Base-by-base conservation (phyloP, 768 basidiomycete genomes). In the Russula lepida region DNA sequence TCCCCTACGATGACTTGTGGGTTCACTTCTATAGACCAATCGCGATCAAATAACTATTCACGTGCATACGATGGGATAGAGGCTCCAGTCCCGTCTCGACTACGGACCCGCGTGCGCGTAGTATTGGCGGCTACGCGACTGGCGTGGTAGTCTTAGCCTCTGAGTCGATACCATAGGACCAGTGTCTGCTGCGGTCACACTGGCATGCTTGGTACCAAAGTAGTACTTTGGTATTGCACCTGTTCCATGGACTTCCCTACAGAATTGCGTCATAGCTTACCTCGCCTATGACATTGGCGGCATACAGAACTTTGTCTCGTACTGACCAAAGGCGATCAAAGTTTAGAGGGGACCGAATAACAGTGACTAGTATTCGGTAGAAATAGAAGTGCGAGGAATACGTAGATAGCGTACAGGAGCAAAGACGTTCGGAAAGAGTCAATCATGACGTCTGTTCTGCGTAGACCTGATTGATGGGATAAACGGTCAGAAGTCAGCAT, bases 381-480 rank as follows among this genome's bases (percentile, higher is more conserved):
- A 43, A 1, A 30, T n/a, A 53, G 4, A 33, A 17, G 35, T 23
- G 37, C 15, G 27, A 23, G 7, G 19, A 37, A 51, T 44, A 52
- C n/a, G 4, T 30, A 23, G 49, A 47, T 37, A 37, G 48, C 21
- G 39, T 46, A 53, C 50, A 53, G 17, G 30, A n/a, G 32, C 12
- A 39, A 21, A 32, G 35, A 23, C 27, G 49, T 48, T 49, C 32
- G 28, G 13, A 9, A 0, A 62, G 47, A 30, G 41, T 19, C 17
- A 7, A 59, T 64, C 74, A 84, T 68, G 81, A 77, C 6, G 83
- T 74, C 67, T 89, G 86, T 70, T 90, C 88, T 23, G 88, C 85
- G 67, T 89, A 89, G 41, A 89, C 73, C 82, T 81, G 30, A 4
- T 37, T 27, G 41, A 17, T 41, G 8, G 28, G 54, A 54, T 41